phyloP scores from a whole-genome alignment of 805 yeast species.

The Yamadazyma olivae region DNA sequence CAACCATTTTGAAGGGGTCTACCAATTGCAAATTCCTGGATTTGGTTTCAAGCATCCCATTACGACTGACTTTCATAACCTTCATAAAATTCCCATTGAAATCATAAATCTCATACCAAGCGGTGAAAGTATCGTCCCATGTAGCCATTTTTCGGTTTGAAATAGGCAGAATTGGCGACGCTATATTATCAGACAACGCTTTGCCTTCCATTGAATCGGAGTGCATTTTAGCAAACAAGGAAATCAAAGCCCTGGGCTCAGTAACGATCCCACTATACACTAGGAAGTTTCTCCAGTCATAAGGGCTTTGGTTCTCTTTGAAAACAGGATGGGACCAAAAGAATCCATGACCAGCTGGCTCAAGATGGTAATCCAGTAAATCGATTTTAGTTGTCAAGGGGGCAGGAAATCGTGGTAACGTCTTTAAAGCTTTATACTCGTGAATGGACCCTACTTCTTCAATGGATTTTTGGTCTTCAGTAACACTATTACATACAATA shows the following conservation, averaged over 20 bases:
- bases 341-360: conserved; percentile 31
- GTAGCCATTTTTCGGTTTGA: conserved; percentile 7
- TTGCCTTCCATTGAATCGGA: conserved; percentile 19
- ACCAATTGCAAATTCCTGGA: conserved; percentile 19
- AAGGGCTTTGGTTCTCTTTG: conserved; percentile 2
- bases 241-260: conserved; percentile 5
- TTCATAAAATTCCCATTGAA: conserved; percentile 26
- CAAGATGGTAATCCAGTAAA: conserved; percentile 21
- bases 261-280: conserved; percentile 4
- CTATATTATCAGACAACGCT: conserved; percentile 23
- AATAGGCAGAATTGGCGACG: background rate
- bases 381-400: conserved; percentile 22
- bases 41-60: conserved; percentile 16
- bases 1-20: conserved; percentile 29
- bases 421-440: background rate
- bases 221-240: conserved; percentile 18
- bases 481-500: conserved; percentile 20
- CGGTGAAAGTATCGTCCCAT: conserved; percentile 30
- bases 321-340: conserved; percentile 18
- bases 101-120: conserved; percentile 39
- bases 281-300: conserved; percentile 10
- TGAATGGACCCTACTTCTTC: too few relatives aligned
- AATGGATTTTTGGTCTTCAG: conserved; percentile 19
- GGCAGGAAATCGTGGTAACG: conserved; percentile 19
- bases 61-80: conserved; percentile 22